Percentiles rank a stretch among this genome's conserved stretches.
Conservation (phyloP, 345 rosid species). For the Sisymbrium irio region DNA sequence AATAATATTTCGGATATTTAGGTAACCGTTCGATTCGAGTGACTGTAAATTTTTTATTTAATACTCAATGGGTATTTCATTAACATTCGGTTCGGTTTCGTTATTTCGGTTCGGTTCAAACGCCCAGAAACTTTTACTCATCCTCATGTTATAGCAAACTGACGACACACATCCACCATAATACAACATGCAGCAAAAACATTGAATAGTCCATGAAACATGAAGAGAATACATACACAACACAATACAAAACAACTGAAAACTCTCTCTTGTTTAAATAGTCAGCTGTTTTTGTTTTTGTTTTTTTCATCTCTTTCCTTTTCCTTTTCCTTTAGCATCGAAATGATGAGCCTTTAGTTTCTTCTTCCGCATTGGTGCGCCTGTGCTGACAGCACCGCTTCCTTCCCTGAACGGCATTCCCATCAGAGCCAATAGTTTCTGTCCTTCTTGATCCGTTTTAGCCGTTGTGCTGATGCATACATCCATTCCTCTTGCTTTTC, state of each 20-base stretch:
- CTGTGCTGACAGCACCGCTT: conserved; percentile 35
- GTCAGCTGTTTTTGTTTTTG: neutral
- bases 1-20: too few species aligned
- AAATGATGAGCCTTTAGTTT: conserved; percentile 80
- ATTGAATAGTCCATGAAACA: neutral
- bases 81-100: too few species aligned
- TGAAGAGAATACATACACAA: conserved; percentile 16
- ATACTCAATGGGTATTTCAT: too few species aligned
- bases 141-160: neutral
- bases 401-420: conserved; percentile 96
- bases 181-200: conserved; percentile 12
- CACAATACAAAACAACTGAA: conserved; percentile 15
- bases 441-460: conserved; percentile 74
- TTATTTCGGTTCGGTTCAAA: too few species aligned
- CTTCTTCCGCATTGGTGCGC: conserved; percentile 52
- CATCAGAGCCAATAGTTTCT: conserved; percentile 75
- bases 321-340: conserved; percentile 60
- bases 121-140: too few species aligned
- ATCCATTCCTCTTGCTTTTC: conserved; percentile 88
- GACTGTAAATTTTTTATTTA: too few species aligned
- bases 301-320: conserved; percentile 43
- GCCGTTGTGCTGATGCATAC: conserved; percentile 86
- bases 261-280: neutral
- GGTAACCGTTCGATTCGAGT: too few species aligned
- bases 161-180: neutral